Evolutionary conservation across 495 filamentous ascomycete genomes (phyloP).

Genomic region (Geopyxis carbonaria): DNA sequence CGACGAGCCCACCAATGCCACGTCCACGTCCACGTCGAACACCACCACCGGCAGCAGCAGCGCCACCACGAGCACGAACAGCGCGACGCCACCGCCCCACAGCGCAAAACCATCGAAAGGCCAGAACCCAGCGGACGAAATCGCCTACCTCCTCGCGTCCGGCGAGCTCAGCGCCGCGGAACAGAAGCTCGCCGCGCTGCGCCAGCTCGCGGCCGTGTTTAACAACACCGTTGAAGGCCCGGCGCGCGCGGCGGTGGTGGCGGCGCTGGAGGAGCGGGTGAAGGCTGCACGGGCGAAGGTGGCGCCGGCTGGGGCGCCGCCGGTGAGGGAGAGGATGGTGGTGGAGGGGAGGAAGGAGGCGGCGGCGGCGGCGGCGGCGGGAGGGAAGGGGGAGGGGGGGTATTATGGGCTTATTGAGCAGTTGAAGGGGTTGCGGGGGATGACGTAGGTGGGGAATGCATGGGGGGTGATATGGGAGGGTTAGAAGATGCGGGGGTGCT

Average conservation of each 20-base stretch:
- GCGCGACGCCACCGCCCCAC: no score
- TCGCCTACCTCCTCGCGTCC: constrained; percentile 45
- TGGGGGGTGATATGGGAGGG: no score
- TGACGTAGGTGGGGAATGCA: constrained; percentile 45
- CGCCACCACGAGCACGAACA: neutral
- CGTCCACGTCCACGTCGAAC: neutral
- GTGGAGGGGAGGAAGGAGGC: constrained; percentile 12
- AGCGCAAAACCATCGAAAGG: constrained; percentile 39
- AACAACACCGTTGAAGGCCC: constrained; percentile 87
- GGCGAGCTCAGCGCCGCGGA: constrained; percentile 47
- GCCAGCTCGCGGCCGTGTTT: constrained; percentile 61
- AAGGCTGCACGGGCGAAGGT: constrained; percentile 35
- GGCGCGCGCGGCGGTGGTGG: constrained; percentile 63
- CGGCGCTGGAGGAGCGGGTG: constrained; percentile 47
- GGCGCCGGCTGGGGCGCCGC: constrained; percentile 41
- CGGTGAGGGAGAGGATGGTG: constrained; percentile 35
- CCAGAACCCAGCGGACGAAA: constrained; percentile 51
- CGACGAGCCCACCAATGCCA: constrained; percentile 57
- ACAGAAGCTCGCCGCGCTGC: constrained; percentile 52
- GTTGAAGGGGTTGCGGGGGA: constrained; percentile 59
- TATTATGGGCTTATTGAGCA: constrained; percentile 62
- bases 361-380: no score
- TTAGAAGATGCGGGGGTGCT: no score
- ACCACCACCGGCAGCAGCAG: neutral
- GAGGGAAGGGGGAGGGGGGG: constrained; percentile 13